Base-by-base conservation (phyloP, 2,329 filamentous ascomycete species). In the Diaporthe helianthi region DNA sequence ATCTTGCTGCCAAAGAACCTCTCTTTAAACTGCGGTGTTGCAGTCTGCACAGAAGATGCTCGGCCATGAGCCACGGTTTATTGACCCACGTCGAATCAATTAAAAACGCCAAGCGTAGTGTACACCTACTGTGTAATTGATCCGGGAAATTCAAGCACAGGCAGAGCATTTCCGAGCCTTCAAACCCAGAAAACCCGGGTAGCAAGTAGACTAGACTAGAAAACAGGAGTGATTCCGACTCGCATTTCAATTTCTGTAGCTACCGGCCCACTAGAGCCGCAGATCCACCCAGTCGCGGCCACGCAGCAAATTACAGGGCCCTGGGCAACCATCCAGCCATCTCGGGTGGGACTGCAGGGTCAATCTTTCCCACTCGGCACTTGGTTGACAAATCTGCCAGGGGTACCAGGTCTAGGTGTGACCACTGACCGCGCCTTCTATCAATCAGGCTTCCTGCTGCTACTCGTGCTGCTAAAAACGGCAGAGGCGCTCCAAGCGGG, bases 331-430 rank as follows among this genome's bases (percentile, higher is more conserved):
- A 12, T 24, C 22, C n/a, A n/a, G n/a, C n/a, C n/a, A n/a, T 19
- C 3, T 38, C n/a, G 41, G 52, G 12, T 41, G 69, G 46, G 51
- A 26, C 44, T 69, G 69, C 69, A 71, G 69, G 69, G 69, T 46
- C 66, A 65, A 70, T 69, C 69, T 67, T 60, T 53, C 36, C 53
- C 26, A n/a, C 68, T 70, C 68, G 69, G 69, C 69, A 71, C 60
- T 71, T 71, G 60, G n/a, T 49, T 49, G 58, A 49, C 58, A 36
- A 31, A n/a, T 6, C 58, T 47, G 26, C 41, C 33, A 58, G 36
- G 54, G 22, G 22, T 26, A 22, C 54, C 44, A 63, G 58, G 58
- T 26, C 58, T 29, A 63, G 44, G 44, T 13, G 33, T 29, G 36
- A 17, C 15, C n/a, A 12, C 33, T 61, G 38, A 47, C 61, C 68